Conservation (phyloP, 106 monocot species). For the Ottelia alismoides region DNA sequence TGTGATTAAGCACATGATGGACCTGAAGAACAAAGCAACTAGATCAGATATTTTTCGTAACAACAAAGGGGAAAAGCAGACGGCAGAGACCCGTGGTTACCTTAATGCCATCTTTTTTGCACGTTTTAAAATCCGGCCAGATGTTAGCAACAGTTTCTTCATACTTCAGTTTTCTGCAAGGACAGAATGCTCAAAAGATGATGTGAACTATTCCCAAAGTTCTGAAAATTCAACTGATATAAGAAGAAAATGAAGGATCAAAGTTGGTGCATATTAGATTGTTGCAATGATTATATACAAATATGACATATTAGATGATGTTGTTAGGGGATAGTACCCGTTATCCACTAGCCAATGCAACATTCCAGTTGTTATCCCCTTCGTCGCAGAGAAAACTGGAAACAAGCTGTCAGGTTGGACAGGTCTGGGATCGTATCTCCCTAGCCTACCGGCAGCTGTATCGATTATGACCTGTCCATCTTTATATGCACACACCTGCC, state of each 20-base stretch:
- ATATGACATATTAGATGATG: no score
- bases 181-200: no score
- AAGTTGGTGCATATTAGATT: no score
- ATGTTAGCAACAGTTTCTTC: constrained; percentile 77
- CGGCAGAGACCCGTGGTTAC: no score
- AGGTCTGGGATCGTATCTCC: constrained; percentile 94
- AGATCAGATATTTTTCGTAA: no score
- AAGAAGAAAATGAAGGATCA: no score
- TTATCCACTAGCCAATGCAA: constrained; percentile 92
- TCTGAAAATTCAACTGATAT: no score
- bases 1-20: constrained; percentile 91
- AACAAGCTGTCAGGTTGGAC: constrained; percentile 86
- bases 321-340: no score
- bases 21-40: constrained; percentile 41
- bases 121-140: constrained; percentile 81
- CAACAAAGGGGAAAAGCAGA: no score
- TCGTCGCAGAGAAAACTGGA: constrained; percentile 91
- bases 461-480: constrained; percentile 92
- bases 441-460: constrained; percentile 85
- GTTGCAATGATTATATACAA: no score
- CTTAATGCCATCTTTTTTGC: constrained; percentile 71
- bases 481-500: constrained; percentile 94
- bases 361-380: constrained; percentile 82
- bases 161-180: constrained; percentile 74
- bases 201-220: no score